Evolutionary conservation across 139 green algal species (phyloP), one percentile per base, ranked within the genome.

Genomic region (Pleodorina starrii): DNA sequence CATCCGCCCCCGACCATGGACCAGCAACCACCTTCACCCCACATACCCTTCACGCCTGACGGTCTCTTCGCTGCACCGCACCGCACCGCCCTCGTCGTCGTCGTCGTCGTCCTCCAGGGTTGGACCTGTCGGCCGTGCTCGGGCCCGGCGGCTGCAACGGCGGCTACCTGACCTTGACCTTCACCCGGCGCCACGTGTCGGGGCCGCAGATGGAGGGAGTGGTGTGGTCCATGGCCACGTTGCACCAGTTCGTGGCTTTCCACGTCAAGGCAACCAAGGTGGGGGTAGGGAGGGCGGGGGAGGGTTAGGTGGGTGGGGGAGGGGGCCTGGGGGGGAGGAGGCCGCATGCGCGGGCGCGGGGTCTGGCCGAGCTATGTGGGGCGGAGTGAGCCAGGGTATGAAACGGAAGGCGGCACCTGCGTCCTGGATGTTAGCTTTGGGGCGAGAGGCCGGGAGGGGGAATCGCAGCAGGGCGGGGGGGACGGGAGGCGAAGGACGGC

Each of bases 251-350:
- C 35, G 38, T 89, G 23, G 50, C 48, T 0, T 89, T 83, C 84
- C 84, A 89, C 69, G 63, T 89, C 48, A 89, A 89, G 71, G 84
- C 84, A 23, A 43, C 69, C 35, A 89, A 89, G 84, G 82, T 88
- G 42, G 25, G 12, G 43, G 1, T 36, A n/a, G n/a, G n/a, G n/a
- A n/a, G n/a, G n/a, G n/a, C n/a, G n/a, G n/a, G n/a, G n/a, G n/a
- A n/a, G n/a, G n/a, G n/a, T n/a, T n/a, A n/a, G n/a, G n/a, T n/a
- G n/a, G n/a, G n/a, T n/a, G n/a, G n/a, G n/a, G n/a, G n/a, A n/a
- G n/a, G n/a, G n/a, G n/a, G n/a, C n/a, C n/a, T n/a, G n/a, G 12
- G 2, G 43, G 0, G 46, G 10, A 59, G 42, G 72, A 19, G 23
- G 72, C 10, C 19, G 44, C 12, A 42, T 12, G 2, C 32, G 27